Percentiles rank a stretch among this genome's conserved stretches.
Evolutionary conservation across 2,329 filamentous ascomycete species (phyloP).

Genomic region (Trematosphaeria pertusa): DNA sequence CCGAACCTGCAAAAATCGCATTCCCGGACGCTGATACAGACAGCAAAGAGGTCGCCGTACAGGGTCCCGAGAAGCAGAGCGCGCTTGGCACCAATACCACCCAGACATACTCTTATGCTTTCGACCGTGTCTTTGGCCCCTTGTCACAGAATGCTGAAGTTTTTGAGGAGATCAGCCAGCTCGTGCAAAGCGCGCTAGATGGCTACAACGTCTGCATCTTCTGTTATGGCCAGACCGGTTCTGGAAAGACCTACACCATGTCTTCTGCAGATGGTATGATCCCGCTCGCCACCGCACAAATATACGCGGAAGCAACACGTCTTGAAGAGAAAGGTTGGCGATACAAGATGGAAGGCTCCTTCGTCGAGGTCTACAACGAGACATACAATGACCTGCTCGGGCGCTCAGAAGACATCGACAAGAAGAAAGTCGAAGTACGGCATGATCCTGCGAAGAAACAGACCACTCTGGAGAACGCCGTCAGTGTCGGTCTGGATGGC

Average conservation of each 20-base stretch:
- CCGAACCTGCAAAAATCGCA: conserved; percentile 72
- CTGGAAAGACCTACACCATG: conserved; percentile 98
- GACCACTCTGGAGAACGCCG: conserved; percentile 82
- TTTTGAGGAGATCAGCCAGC: conserved; percentile 94
- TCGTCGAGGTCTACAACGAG: conserved; percentile 98
- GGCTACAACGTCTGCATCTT: conserved; percentile 99
- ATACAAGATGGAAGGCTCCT: conserved; percentile 93
- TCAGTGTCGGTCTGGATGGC: conserved; percentile 77
- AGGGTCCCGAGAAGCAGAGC: conserved; percentile 83
- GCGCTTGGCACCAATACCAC: conserved; percentile 77
- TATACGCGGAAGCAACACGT: conserved; percentile 84
- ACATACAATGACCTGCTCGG: conserved; percentile 90
- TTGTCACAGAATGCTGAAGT: conserved; percentile 80
- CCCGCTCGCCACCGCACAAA: conserved; percentile 88
- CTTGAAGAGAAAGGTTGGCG: conserved; percentile 91
- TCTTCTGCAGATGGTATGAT: conserved; percentile 96
- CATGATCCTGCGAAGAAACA: conserved; percentile 84
- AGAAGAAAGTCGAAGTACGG: conserved; percentile 86
- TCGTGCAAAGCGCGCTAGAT: conserved; percentile 94
- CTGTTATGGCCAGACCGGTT: conserved; percentile 96
- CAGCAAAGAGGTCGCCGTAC: conserved; percentile 83
- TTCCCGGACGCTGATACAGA: conserved; percentile 84
- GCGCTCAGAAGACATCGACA: conserved; percentile 72
- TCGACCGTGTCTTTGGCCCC: conserved; percentile 90
- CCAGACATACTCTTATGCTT: conserved; percentile 85